phyloP scores from a whole-genome alignment of 805 yeast species.

The Metschnikowia sp. region DNA sequence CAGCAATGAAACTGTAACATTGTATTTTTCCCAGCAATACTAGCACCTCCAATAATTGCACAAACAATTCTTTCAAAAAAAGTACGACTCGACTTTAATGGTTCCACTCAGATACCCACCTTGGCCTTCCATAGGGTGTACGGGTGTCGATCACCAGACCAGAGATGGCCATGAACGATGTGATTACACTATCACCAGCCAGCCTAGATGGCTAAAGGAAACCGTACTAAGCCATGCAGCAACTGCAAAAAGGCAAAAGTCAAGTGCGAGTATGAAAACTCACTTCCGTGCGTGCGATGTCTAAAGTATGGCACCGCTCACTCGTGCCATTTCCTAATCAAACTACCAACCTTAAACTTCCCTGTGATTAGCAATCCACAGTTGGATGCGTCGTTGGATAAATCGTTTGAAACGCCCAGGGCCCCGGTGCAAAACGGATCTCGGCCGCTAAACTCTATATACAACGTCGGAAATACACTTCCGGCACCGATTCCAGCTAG shows the following conservation, averaged over 20 bases:
- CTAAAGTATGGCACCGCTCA: conserved; percentile 42
- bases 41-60: too few relatives aligned
- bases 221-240: conserved; percentile 57
- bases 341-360: conserved; percentile 42
- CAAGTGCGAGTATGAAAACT: conserved; percentile 49
- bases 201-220: conserved; percentile 29
- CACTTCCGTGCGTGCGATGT: conserved; percentile 59
- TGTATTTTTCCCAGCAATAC: too few relatives aligned
- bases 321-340: conserved; percentile 53
- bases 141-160: background rate
- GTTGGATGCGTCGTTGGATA: conserved; percentile 5
- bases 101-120: too few relatives aligned
- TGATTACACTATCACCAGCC: background rate
- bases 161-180: background rate
- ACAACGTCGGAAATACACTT: background rate
- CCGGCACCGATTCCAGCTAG: background rate
- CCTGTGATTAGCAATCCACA: conserved; percentile 12
- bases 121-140: background rate
- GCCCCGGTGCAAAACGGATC: background rate
- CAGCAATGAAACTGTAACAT: too few relatives aligned
- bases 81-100: too few relatives aligned
- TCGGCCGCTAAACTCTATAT: background rate
- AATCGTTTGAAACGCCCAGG: background rate
- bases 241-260: conserved; percentile 62
- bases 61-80: too few relatives aligned